Evolutionary conservation across 2,329 filamentous ascomycete species (phyloP).

Genomic region (Paracoccidioides brasiliensis): DNA sequence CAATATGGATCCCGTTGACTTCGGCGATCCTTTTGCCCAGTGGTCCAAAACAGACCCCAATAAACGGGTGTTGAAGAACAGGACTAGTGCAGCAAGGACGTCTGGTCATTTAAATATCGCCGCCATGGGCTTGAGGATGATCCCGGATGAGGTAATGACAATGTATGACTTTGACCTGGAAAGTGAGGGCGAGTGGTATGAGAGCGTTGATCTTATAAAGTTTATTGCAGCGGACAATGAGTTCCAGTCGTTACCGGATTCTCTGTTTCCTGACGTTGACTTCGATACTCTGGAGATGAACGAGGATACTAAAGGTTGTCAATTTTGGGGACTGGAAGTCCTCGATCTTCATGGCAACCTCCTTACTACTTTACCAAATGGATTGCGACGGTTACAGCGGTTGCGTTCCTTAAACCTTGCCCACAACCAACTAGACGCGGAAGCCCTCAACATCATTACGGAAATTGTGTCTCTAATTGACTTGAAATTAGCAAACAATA

Average conservation of each 20-base stretch:
- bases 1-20: constrained; percentile 37
- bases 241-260: constrained; percentile 57
- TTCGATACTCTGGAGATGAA: constrained; percentile 46
- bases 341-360: constrained; percentile 80
- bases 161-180: constrained; percentile 78
- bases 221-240: constrained; percentile 87
- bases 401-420: constrained; percentile 76
- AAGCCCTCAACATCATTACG: constrained; percentile 57
- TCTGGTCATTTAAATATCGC: constrained; percentile 81
- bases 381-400: constrained; percentile 57
- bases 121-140: constrained; percentile 62
- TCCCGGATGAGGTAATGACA: constrained; percentile 69
- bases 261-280: constrained; percentile 61
- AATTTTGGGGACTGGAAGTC: constrained; percentile 70
- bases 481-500: constrained; percentile 68
- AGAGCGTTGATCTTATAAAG: constrained; percentile 73
- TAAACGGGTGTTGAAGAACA: constrained; percentile 57
- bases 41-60: constrained; percentile 43
- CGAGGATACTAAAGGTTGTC: constrained; percentile 54
- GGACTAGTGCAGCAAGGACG: constrained; percentile 58
- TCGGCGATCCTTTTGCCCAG: constrained; percentile 45
- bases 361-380: constrained; percentile 58
- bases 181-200: constrained; percentile 63
- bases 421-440: constrained; percentile 65
- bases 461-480: constrained; percentile 63